Percentiles rank a stretch among this genome's conserved stretches.
Evolutionary conservation across 164 flowering plant species (phyloP).

Genomic region (Liriodendron chinense): DNA sequence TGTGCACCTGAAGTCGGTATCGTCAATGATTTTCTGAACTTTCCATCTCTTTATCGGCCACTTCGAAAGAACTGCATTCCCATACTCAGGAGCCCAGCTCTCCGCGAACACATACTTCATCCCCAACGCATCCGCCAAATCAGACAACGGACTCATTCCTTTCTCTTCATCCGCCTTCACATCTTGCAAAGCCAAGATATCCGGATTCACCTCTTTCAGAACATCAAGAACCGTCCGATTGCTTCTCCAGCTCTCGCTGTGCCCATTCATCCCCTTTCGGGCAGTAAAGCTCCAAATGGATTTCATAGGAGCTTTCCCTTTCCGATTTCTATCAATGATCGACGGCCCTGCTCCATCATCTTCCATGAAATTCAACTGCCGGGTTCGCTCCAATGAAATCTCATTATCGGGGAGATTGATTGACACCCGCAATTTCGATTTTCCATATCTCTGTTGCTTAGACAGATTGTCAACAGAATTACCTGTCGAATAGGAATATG

Average conservation of each 20-base stretch:
- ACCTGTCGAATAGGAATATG: slow-evolving; percentile 16
- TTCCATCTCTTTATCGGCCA: slow-evolving; percentile 88
- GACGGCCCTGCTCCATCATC: slow-evolving; percentile 28
- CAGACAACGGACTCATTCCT: slow-evolving; percentile 85
- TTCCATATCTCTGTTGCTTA: slow-evolving; percentile 23
- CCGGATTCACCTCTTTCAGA: slow-evolving; percentile 78
- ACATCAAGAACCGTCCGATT: slow-evolving; percentile 62
- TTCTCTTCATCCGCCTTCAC: slow-evolving; percentile 93
- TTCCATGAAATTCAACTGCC: slow-evolving; percentile 28
- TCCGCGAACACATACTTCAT: slow-evolving; percentile 95
- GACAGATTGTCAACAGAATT: slow-evolving; percentile 18
- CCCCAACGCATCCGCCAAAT: slow-evolving; percentile 76
- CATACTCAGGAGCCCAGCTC: slow-evolving; percentile 98
- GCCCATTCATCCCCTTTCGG: slow-evolving; percentile 15
- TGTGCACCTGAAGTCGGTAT: slow-evolving; percentile 76
- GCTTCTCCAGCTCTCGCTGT: slow-evolving; percentile 29
- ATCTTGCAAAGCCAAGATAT: slow-evolving; percentile 82
- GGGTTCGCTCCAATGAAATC: slow-evolving; percentile 60
- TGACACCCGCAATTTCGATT: slow-evolving; percentile 61
- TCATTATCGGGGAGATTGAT: slow-evolving; percentile 89
- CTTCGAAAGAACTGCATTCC: slow-evolving; percentile 81
- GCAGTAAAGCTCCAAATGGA: slow-evolving; percentile 47
- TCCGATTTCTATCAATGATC: slow-evolving; percentile 13
- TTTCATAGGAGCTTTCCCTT: slow-evolving; percentile 45
- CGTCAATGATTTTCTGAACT: slow-evolving; percentile 76